Percentiles rank a stretch among this genome's conserved stretches.
phyloP scores from a whole-genome alignment of 306 rosid genomes.

The Myrica gale region DNA sequence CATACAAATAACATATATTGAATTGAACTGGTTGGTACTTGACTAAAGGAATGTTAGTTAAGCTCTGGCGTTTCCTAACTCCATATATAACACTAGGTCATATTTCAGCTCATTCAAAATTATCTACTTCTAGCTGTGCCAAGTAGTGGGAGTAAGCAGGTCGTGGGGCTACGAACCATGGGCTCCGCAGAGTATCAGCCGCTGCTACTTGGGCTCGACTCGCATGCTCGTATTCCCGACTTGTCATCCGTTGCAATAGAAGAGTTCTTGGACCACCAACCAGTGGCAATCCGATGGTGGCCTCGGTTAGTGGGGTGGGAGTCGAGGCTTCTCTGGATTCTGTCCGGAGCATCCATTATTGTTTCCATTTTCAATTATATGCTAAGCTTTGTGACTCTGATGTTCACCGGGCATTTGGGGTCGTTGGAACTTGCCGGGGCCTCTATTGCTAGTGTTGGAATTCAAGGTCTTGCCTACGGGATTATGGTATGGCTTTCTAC shows the following conservation, averaged over 20 bases:
- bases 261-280: conserved; percentile 39
- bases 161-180: conserved; percentile 4
- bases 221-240: conserved; percentile 14
- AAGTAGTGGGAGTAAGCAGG: not conserved
- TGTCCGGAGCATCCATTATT: conserved; percentile 43
- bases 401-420: conserved; percentile 68
- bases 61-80: not conserved
- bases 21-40: not conserved
- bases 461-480: conserved; percentile 77
- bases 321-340: conserved; percentile 65
- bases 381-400: conserved; percentile 54
- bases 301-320: conserved; percentile 63
- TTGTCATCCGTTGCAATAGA: conserved; percentile 27
- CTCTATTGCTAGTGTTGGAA: conserved; percentile 65
- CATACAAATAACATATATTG: no score
- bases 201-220: conserved; percentile 16
- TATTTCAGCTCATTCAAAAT: not conserved
- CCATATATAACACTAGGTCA: not conserved
- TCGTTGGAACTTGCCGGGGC: conserved; percentile 69
- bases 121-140: not conserved
- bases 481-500: conserved; percentile 49
- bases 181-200: conserved; percentile 24
- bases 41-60: not conserved
- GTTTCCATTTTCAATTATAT: conserved; percentile 44
- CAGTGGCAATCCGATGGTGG: conserved; percentile 35